Base-by-base conservation (phyloP, 1,284 basidiomycete genomes). In the Apiotrichum veenhuisii region DNA sequence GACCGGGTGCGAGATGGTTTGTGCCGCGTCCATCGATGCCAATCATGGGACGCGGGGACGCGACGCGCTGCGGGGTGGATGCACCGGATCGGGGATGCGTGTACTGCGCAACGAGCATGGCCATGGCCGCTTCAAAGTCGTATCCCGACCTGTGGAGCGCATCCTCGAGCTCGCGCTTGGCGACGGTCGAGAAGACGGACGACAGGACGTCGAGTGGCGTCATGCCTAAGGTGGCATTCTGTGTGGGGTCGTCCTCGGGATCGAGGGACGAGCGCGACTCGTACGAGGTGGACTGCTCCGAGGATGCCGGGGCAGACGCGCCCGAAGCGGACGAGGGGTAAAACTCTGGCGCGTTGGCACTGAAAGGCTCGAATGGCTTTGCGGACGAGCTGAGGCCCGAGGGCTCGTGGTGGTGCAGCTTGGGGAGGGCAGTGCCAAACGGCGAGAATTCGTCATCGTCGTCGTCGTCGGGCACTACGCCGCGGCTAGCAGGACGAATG, bases 201-300 rank as follows among this genome's bases (percentile, higher is more conserved):
- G 85, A 87, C 22, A 98, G 85, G 40, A 98, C 91, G 69, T 98
- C 95, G 65, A 98, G 89, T 0, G 95, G 95, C 1, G 94, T 95
- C 89, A 98, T 95, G 36, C 91, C 90, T 65, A 89, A 87, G 0
- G 69, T 64, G 3, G 66, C 64, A 30, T 67, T 61, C 20, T 57
- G 54, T 3, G 64, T 52, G 18, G 67, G 69, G 2, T 68, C 62
- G 26, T 59, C 59, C 37, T 50, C 48, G 2, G 85, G 84, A 55
- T 78, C 74, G 14, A 55, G 57, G n/a, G 54, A 55, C 17, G 47
- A 48, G 18, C 83, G 38, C 69, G 73, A 46, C 75, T 75, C 50
- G 73, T 59, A 79, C 76, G 25, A 76, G 15, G 52, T 55, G 14
- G 59, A 57, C 27, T 52, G 53, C 10, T 57, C 50, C 7, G 50